A percentile compares a stretch with the other conserved stretches of the same genome.
These are phyloP conservation scores for Auxenochlorella pyrenoidosa DNA, from an alignment of 139 green algal species.

Conservation along the genomic window DNA sequence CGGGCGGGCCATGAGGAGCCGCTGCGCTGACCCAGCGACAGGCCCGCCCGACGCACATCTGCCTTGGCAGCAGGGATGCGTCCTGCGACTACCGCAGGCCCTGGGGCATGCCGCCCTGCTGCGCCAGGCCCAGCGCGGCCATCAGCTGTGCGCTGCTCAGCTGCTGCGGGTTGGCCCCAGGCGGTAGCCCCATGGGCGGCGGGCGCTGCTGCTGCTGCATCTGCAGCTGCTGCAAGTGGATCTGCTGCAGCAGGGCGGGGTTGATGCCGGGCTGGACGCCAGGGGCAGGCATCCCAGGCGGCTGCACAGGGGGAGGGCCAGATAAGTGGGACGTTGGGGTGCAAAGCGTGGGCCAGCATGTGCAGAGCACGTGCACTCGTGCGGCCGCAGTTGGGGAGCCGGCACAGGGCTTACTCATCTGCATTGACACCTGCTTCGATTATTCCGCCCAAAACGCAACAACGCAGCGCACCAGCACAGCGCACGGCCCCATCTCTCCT, in stretches of 20 bases:
- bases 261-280: conserved; percentile 2
- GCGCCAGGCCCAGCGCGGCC: conserved; percentile 16
- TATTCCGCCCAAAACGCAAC: too few species aligned
- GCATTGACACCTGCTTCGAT: too few species aligned
- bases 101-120: background rate
- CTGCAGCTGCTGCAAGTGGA: conserved; percentile 21
- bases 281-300: background rate
- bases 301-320: background rate
- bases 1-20: too few species aligned
- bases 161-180: background rate
- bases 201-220: background rate
- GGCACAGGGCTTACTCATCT: too few species aligned
- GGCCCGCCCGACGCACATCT: too few species aligned
- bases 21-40: too few species aligned
- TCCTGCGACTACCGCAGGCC: conserved; percentile 9
- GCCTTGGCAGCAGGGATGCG: background rate
- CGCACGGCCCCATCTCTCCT: background rate
- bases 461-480: background rate
- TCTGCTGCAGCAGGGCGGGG: conserved; percentile 1
- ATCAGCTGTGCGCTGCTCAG: conserved; percentile 27
- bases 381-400: background rate
- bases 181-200: background rate
- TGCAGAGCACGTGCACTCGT: background rate
- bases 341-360: too few species aligned
- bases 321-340: background rate